Evolutionary conservation across 805 yeast species (phyloP).

Genomic region (Zygotorulaspora sp.): DNA sequence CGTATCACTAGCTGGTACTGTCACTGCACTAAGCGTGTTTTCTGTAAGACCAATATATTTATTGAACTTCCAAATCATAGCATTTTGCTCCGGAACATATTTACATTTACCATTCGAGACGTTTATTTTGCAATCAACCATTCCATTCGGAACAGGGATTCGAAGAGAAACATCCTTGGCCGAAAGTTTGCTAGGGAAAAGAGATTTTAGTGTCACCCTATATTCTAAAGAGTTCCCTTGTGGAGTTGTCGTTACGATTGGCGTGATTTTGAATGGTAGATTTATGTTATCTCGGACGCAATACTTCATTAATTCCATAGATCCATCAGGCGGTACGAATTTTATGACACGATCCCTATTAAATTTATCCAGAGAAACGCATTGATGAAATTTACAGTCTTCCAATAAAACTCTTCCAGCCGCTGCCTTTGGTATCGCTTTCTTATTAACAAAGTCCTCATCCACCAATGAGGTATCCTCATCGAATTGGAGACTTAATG

Average conservation of each 20-base stretch:
- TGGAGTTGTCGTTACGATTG: conserved; percentile 44
- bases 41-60: conserved; percentile 66
- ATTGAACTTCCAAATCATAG: conserved; percentile 64
- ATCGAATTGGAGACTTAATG: conserved; percentile 27
- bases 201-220: conserved; percentile 57
- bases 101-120: conserved; percentile 63
- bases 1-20: conserved; percentile 36
- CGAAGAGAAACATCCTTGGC: conserved; percentile 61
- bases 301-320: conserved; percentile 77
- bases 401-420: conserved; percentile 54
- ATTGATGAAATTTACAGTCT: conserved; percentile 82
- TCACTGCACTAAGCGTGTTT: conserved; percentile 53
- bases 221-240: conserved; percentile 48
- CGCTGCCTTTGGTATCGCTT: conserved; percentile 37
- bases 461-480: conserved; percentile 15
- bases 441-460: conserved; percentile 30
- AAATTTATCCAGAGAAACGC: conserved; percentile 69
- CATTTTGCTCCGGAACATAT: conserved; percentile 59
- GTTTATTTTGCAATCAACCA: conserved; percentile 44
- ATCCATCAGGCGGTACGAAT: conserved; percentile 85
- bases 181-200: conserved; percentile 50
- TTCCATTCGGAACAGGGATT: conserved; percentile 66
- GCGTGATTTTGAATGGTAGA: conserved; percentile 65
- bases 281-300: conserved; percentile 53
- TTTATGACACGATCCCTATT: conserved; percentile 60